phyloP scores from a whole-genome alignment of 2,329 filamentous ascomycete genomes.

The Escovopsis weberi region DNA sequence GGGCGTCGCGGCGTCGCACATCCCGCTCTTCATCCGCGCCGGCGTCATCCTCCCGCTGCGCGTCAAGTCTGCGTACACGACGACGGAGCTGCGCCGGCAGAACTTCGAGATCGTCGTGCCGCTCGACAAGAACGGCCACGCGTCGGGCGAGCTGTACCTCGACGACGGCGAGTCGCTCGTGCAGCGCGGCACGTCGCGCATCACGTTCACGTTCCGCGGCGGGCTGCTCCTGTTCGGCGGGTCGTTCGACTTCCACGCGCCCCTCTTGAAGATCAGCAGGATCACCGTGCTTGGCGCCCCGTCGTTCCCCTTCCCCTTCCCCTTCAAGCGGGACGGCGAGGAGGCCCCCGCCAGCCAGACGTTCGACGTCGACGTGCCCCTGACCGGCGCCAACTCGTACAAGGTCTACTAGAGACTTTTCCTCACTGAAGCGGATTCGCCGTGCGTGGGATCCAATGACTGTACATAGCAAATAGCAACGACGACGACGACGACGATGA shows the following conservation, averaged over 20 bases:
- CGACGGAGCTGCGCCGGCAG: slow-evolving; percentile 44
- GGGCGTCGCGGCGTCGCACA: slow-evolving; percentile 28
- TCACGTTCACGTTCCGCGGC: slow-evolving; percentile 44
- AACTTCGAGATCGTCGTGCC: slow-evolving; percentile 61
- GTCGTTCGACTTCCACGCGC: slow-evolving; percentile 35
- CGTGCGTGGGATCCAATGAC: too few species aligned
- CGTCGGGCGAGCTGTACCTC: slow-evolving; percentile 55
- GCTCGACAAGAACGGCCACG: slow-evolving; percentile 44
- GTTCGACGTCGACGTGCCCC: slow-evolving; percentile 9
- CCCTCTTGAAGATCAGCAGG: slow-evolving; percentile 26
- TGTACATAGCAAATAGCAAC: too few species aligned
- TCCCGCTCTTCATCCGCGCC: slow-evolving; percentile 54
- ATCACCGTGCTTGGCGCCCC: slow-evolving; percentile 33
- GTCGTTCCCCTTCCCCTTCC: too few species aligned
- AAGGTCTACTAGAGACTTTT: slow-evolving; percentile 1
- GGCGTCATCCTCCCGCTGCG: slow-evolving; percentile 52
- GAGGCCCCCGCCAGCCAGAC: slow-evolving; percentile 7
- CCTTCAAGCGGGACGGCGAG: slow-evolving; percentile 1
- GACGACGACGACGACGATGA: too few species aligned
- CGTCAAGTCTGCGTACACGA: slow-evolving; percentile 43
- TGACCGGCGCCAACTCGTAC: slow-evolving; percentile 9
- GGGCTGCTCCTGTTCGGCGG: slow-evolving; percentile 37
- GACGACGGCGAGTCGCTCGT: slow-evolving; percentile 61
- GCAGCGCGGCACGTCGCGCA: slow-evolving; percentile 36
- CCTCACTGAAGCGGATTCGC: too few species aligned